Conservation (phyloP, 1,284 basidiomycete species). For the Farysia itapuensis region DNA sequence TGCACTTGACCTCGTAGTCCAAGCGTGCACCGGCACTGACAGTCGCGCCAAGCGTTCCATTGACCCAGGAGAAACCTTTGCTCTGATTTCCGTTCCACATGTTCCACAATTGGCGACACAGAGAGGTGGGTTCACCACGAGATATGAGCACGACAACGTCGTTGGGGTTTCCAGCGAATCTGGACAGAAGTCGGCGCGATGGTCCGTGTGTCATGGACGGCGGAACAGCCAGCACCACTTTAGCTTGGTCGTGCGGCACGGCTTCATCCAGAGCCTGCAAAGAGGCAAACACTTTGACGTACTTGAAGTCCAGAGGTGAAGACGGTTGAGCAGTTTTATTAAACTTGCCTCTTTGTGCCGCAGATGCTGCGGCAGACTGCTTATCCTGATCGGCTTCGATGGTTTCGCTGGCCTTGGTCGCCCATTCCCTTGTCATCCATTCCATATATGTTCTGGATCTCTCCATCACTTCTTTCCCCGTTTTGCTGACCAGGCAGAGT, state of each 20-base stretch:
- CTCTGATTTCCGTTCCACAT: constrained; percentile 81
- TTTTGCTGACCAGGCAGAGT: constrained; percentile 86
- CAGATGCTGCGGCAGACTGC: background rate
- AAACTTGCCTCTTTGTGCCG: background rate
- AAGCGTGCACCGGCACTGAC: constrained; percentile 59
- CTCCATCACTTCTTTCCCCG: constrained; percentile 88
- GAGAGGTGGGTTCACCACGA: constrained; percentile 73
- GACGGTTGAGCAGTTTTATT: constrained; percentile 7
- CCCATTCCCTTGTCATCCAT: constrained; percentile 93
- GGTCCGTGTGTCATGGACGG: constrained; percentile 89
- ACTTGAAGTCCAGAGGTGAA: constrained; percentile 58
- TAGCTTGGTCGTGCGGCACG: constrained; percentile 74
- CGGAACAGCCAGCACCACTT: constrained; percentile 89
- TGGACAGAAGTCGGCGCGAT: constrained; percentile 78
- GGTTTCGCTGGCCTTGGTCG: constrained; percentile 35
- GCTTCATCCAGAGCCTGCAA: constrained; percentile 77
- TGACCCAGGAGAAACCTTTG: constrained; percentile 76
- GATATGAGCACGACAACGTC: constrained; percentile 46
- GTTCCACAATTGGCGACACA: constrained; percentile 78
- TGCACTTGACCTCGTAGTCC: constrained; percentile 73
- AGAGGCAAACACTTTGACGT: constrained; percentile 84
- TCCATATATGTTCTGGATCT: constrained; percentile 97
- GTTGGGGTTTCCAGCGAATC: constrained; percentile 75
- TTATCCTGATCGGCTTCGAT: constrained; percentile 29
- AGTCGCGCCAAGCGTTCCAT: constrained; percentile 81